These are phyloP conservation scores for Suhomyces atakaporum DNA, from an alignment of 1,139 yeast species.

Conservation along the genomic window DNA sequence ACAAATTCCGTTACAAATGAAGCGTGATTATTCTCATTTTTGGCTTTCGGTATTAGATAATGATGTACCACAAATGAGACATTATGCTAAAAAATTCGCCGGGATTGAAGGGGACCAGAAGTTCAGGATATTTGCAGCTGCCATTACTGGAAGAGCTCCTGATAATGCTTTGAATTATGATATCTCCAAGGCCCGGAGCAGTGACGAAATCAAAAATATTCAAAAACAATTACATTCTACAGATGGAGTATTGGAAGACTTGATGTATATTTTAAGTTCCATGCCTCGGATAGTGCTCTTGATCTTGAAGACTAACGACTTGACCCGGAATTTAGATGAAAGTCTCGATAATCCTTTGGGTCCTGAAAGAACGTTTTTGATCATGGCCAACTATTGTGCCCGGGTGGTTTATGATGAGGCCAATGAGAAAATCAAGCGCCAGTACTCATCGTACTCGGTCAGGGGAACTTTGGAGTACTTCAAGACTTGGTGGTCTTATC, in stretches of 20 bases:
- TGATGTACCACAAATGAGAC: constrained; percentile 63
- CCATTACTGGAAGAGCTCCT: constrained; percentile 82
- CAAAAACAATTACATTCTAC: constrained; percentile 56
- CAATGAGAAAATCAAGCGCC: constrained; percentile 38
- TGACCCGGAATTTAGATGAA: constrained; percentile 88
- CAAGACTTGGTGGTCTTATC: constrained; percentile 43
- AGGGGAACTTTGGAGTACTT: constrained; percentile 37
- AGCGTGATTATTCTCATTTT: constrained; percentile 83
- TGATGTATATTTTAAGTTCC: constrained; percentile 76
- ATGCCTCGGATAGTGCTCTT: constrained; percentile 86
- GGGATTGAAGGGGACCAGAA: constrained; percentile 73
- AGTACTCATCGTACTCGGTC: constrained; percentile 39
- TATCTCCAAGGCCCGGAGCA: constrained; percentile 49
- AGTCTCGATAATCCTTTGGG: constrained; percentile 80
- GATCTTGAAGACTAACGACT: constrained; percentile 90
- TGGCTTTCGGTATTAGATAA: constrained; percentile 88
- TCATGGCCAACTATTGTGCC: constrained; percentile 90
- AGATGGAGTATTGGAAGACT: constrained; percentile 65
- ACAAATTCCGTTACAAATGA: constrained; percentile 73
- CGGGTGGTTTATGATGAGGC: constrained; percentile 71
- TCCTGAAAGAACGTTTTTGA: constrained; percentile 81
- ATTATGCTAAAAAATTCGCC: constrained; percentile 77
- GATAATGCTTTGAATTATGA: constrained; percentile 47
- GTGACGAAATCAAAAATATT: constrained; percentile 65
- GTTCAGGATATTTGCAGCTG: constrained; percentile 85